Evolutionary conservation across 2,329 filamentous ascomycete species (phyloP).

Genomic region (Davidsoniella australis): DNA sequence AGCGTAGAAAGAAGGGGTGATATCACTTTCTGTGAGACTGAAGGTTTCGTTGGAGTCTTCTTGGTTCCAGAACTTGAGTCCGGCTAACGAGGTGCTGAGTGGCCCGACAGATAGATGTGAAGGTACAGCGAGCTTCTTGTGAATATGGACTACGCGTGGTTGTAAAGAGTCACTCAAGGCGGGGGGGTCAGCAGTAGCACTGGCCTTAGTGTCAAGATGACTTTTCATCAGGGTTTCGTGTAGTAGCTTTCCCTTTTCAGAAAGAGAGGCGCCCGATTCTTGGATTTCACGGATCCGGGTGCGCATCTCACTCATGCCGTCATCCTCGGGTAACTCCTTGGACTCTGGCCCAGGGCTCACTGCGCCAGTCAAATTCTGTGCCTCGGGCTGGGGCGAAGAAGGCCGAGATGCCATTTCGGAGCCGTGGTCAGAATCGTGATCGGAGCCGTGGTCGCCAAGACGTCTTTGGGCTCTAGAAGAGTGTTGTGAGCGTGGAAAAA

Average conservation of each 20-base stretch:
- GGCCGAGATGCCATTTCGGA: too few species aligned
- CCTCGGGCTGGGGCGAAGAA: too few species aligned
- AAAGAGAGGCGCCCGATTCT: conserved; percentile 35
- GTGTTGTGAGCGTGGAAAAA: too few species aligned
- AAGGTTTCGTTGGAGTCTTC: conserved; percentile 25
- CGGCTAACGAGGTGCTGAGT: conserved; percentile 26
- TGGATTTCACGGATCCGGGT: conserved; percentile 54
- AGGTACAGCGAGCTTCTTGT: conserved; percentile 13
- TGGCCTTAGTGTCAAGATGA: conserved; percentile 25
- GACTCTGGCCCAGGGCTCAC: background rate
- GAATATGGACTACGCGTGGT: conserved; percentile 15
- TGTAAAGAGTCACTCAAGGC: background rate
- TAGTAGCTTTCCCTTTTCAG: conserved; percentile 55
- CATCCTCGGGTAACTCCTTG: conserved; percentile 44
- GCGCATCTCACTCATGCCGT: conserved; percentile 56
- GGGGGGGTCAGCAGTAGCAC: background rate
- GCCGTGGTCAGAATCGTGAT: too few species aligned
- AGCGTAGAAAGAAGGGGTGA: conserved; percentile 46
- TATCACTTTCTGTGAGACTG: conserved; percentile 39
- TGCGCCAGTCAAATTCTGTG: too few species aligned
- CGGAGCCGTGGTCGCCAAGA: too few species aligned
- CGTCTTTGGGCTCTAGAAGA: too few species aligned
- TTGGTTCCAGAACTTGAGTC: conserved; percentile 42
- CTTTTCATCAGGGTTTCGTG: conserved; percentile 54
- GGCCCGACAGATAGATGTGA: conserved; percentile 12